Conservation (phyloP, 2,329 filamentous ascomycete species). For the Lecanicillium sp. region DNA sequence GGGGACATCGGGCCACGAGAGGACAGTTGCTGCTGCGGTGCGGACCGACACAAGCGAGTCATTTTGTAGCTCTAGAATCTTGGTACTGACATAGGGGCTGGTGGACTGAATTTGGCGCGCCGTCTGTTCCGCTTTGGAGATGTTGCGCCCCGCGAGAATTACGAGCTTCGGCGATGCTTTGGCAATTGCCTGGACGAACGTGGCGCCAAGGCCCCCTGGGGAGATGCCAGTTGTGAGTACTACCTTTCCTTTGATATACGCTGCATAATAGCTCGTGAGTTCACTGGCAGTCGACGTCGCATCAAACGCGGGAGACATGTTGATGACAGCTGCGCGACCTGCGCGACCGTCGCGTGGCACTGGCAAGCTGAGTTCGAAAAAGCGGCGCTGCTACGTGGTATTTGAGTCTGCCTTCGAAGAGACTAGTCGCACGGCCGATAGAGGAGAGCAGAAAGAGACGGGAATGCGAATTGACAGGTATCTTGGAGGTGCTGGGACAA, state of each 20-base stretch:
- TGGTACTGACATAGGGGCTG: constrained; percentile 26
- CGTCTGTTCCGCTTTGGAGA: constrained; percentile 30
- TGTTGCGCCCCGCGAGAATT: constrained; percentile 35
- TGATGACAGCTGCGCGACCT: background rate
- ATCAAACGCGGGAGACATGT: background rate
- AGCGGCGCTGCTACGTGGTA: no score
- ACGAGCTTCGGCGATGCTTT: constrained; percentile 30
- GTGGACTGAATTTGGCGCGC: constrained; percentile 25
- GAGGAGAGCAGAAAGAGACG: no score
- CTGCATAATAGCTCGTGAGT: constrained; percentile 17
- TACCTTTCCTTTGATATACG: constrained; percentile 24
- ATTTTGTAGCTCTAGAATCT: constrained; percentile 33
- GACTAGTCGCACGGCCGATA: no score
- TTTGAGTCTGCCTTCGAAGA: no score
- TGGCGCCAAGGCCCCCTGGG: constrained; percentile 27
- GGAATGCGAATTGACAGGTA: no score
- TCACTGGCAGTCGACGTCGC: constrained; percentile 17
- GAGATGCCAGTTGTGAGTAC: constrained; percentile 32
- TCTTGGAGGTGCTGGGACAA: no score
- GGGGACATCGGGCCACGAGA: constrained; percentile 26
- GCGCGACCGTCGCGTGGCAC: no score
- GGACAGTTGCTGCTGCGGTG: constrained; percentile 31
- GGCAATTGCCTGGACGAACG: constrained; percentile 28
- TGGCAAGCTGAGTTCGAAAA: no score
- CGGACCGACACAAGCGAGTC: constrained; percentile 34